A percentile compares a stretch with the other conserved stretches of the same genome.
phyloP scores from a whole-genome alignment of 2,329 filamentous ascomycete genomes.

The Neofusicoccum laricinum region DNA sequence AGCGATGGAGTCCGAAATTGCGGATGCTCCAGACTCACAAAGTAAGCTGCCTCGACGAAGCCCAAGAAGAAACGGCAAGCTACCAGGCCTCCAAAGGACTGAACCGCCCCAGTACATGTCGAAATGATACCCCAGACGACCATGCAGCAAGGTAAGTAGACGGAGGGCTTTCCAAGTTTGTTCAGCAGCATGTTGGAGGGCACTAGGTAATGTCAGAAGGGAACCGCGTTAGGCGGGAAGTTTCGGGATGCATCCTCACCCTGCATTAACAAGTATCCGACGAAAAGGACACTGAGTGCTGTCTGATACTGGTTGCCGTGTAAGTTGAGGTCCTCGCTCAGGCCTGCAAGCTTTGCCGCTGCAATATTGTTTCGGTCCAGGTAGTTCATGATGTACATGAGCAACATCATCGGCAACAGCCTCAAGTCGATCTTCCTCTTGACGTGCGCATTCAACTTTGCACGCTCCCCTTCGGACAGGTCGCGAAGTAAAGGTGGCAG shows the following conservation, averaged over 20 bases:
- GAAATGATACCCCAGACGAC: slow-evolving; percentile 14
- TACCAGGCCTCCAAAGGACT: slow-evolving; percentile 2
- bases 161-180: slow-evolving; percentile 13
- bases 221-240: neutral
- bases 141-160: slow-evolving; percentile 15
- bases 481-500: neutral
- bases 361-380: slow-evolving; percentile 39
- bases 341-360: slow-evolving; percentile 31
- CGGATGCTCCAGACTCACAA: neutral
- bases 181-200: slow-evolving; percentile 16
- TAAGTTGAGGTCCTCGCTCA: slow-evolving; percentile 31
- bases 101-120: slow-evolving; percentile 4
- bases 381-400: slow-evolving; percentile 72
- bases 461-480: neutral
- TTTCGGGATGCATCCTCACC: neutral
- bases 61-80: slow-evolving; percentile 15
- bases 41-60: slow-evolving; percentile 11
- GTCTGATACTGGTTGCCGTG: slow-evolving; percentile 32
- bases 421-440: slow-evolving; percentile 56
- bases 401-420: slow-evolving; percentile 65
- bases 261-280: slow-evolving; percentile 23
- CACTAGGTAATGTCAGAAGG: neutral
- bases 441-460: neutral
- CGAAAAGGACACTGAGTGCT: slow-evolving; percentile 25
- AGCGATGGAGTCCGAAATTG: no score